Conservation (phyloP, 371 early-diverging fungal genomes). For the Syncephalastrum sp. region DNA sequence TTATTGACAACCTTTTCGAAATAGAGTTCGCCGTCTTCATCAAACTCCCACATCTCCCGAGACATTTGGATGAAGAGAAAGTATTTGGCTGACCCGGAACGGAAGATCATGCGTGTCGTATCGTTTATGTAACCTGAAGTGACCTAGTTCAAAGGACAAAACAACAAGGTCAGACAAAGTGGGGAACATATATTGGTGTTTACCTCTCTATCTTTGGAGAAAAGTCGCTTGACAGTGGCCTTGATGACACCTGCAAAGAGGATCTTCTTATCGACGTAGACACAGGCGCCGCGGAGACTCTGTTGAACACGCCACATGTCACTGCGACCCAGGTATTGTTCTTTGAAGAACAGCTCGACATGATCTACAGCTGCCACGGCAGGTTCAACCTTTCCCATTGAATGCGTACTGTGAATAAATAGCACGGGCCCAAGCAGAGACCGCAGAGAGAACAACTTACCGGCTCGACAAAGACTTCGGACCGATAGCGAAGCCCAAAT, state of each 20-base stretch:
- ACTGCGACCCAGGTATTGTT: constrained; percentile 90
- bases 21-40: constrained; percentile 92
- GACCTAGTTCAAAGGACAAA: constrained; percentile 11
- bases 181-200: neutral
- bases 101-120: constrained; percentile 84
- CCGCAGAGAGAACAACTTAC: constrained; percentile 29
- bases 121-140: constrained; percentile 74
- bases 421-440: neutral
- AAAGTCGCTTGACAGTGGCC: constrained; percentile 84
- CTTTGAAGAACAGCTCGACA: constrained; percentile 85
- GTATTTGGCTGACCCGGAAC: constrained; percentile 92
- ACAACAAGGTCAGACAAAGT: neutral
- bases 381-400: constrained; percentile 63
- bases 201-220: constrained; percentile 59
- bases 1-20: constrained; percentile 89
- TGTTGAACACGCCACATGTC: constrained; percentile 94
- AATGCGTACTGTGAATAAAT: constrained; percentile 8
- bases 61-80: constrained; percentile 95
- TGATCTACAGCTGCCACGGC: constrained; percentile 68
- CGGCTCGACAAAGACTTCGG: constrained; percentile 65
- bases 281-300: constrained; percentile 65
- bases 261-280: constrained; percentile 81
- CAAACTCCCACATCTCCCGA: constrained; percentile 96
- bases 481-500: constrained; percentile 49
- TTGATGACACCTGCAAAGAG: constrained; percentile 72